phyloP scores from a whole-genome alignment of 345 rosid species.

The Raphanus sativus region DNA sequence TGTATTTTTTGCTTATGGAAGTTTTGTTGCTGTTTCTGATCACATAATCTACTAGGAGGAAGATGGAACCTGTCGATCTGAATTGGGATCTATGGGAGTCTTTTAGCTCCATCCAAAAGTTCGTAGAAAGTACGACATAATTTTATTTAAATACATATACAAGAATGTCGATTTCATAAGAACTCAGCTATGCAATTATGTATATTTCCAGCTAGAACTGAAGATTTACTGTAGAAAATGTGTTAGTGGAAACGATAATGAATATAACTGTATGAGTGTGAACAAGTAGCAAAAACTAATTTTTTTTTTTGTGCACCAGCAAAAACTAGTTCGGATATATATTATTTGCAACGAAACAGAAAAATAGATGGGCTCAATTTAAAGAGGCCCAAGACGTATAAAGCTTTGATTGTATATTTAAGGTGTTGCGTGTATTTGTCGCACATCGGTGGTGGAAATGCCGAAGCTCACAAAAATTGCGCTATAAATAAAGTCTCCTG shows the following conservation, averaged over 20 bases:
- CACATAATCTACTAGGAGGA: neutral
- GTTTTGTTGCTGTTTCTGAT: neutral
- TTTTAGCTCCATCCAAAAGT: neutral
- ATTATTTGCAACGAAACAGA: neutral
- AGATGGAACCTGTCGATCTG: neutral
- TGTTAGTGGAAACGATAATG: neutral
- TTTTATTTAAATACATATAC: neutral
- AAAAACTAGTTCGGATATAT: neutral
- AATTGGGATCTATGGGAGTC: neutral
- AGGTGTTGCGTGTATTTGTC: neutral
- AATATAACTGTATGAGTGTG: neutral
- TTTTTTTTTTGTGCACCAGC: too few species aligned
- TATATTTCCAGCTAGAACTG: neutral
- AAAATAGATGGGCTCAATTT: neutral
- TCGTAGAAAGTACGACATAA: too few species aligned
- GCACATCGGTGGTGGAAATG: neutral
- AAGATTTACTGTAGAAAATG: too few species aligned
- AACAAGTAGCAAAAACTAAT: neutral
- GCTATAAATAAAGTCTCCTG: neutral
- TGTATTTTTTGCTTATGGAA: neutral
- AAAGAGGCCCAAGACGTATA: neutral
- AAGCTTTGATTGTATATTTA: neutral
- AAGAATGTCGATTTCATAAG: neutral
- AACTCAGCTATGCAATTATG: neutral
- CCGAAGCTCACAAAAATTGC: neutral